phyloP scores from a whole-genome alignment of 2,329 filamentous ascomycete species.

The Exophiala lecanii-corni region DNA sequence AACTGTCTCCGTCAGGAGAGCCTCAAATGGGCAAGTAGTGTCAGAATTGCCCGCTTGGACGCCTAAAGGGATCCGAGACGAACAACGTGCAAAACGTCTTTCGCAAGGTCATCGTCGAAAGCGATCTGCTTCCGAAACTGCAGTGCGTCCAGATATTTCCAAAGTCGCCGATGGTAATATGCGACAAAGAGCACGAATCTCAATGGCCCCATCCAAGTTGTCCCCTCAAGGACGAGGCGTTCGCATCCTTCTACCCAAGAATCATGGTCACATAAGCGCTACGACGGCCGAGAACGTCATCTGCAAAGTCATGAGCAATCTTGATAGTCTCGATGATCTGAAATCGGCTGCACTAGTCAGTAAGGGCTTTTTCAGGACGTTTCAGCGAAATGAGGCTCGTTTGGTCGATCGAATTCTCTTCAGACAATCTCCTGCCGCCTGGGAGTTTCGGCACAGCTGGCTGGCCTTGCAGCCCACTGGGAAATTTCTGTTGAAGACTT shows the following conservation, averaged over 20 bases:
- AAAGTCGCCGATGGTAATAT: slow-evolving; percentile 11
- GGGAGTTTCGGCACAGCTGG: slow-evolving; percentile 23
- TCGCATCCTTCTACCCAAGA: slow-evolving; percentile 1
- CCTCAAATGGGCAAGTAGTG: slow-evolving; percentile 6
- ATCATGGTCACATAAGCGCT: slow-evolving; percentile 17
- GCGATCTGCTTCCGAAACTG: slow-evolving; percentile 12
- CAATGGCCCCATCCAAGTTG: slow-evolving; percentile 1
- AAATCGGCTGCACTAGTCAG: slow-evolving; percentile 23
- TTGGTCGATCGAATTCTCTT: slow-evolving; percentile 23
- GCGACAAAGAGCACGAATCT: not conserved
- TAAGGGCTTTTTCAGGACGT: slow-evolving; percentile 24
- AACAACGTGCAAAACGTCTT: slow-evolving; percentile 4
- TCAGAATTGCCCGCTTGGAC: slow-evolving; percentile 12
- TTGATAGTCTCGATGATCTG: slow-evolving; percentile 19
- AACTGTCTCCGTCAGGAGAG: slow-evolving; percentile 4
- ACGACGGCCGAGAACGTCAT: slow-evolving; percentile 22
- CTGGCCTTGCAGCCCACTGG: slow-evolving; percentile 17
- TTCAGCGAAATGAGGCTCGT: slow-evolving; percentile 23
- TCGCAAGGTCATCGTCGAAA: slow-evolving; percentile 8
- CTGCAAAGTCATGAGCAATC: slow-evolving; percentile 22
- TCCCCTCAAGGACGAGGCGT: not conserved
- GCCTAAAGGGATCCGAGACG: slow-evolving; percentile 7
- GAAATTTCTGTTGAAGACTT: slow-evolving; percentile 22
- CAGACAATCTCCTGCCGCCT: slow-evolving; percentile 22
- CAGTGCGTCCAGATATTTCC: not conserved